Evolutionary conservation across 2,329 filamentous ascomycete genomes (phyloP).

Genomic region (Aureobasidium sp.): DNA sequence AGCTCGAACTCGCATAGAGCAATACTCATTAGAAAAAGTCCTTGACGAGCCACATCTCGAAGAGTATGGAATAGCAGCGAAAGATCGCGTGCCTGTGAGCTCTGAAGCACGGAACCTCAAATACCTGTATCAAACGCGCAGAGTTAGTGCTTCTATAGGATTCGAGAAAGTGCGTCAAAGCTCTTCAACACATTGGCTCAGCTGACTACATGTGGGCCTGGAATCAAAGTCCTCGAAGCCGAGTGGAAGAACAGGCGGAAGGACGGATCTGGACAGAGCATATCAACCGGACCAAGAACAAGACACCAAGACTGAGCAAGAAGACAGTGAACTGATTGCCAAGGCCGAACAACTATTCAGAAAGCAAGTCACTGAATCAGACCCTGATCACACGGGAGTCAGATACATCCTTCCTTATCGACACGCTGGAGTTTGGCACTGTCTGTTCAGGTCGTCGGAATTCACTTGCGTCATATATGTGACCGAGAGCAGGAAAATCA

Average conservation of each 20-base stretch:
- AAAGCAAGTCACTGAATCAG: background rate
- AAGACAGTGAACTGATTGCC: background rate
- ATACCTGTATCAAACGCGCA: too few species aligned
- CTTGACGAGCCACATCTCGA: too few species aligned
- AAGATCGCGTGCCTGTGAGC: too few species aligned
- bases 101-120: too few species aligned
- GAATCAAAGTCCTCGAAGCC: background rate
- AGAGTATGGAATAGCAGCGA: too few species aligned
- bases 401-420: background rate
- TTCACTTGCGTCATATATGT: background rate
- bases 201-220: background rate
- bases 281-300: background rate
- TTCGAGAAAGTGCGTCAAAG: background rate
- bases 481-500: background rate
- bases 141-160: too few species aligned
- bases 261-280: background rate
- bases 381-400: background rate
- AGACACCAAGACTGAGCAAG: background rate
- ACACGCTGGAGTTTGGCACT: background rate
- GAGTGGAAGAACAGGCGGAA: background rate
- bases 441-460: background rate
- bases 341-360: background rate
- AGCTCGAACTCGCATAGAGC: too few species aligned
- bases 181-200: background rate
- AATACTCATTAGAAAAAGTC: too few species aligned